These are phyloP conservation scores for Starmerella apis DNA, from an alignment of 805 yeast species.

Conservation along the genomic window DNA sequence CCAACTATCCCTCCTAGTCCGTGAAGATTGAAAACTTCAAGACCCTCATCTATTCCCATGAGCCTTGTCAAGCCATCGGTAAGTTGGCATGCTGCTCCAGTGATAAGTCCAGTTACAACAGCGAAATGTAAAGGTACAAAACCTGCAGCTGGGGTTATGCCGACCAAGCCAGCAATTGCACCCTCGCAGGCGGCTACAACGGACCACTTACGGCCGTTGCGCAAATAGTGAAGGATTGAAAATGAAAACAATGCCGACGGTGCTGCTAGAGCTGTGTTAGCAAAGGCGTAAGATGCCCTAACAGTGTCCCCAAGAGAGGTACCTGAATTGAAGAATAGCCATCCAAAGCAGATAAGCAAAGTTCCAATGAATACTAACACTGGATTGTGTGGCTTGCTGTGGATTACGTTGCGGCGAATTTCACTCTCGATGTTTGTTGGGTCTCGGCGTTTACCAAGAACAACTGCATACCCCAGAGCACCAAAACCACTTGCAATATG, in stretches of 20 bases:
- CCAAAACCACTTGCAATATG: constrained; percentile 60
- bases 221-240: constrained; percentile 35
- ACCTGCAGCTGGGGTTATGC: constrained; percentile 95
- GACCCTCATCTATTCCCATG: constrained; percentile 78
- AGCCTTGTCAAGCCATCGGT: constrained; percentile 69
- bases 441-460: constrained; percentile 56
- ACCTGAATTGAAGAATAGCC: constrained; percentile 71
- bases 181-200: constrained; percentile 91
- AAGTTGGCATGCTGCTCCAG: constrained; percentile 68
- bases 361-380: constrained; percentile 57
- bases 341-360: constrained; percentile 59
- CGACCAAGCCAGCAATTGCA: constrained; percentile 83
- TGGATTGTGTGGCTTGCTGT: constrained; percentile 51
- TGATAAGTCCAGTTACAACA: constrained; percentile 58
- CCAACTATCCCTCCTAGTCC: constrained; percentile 4
- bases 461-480: constrained; percentile 56
- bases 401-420: not conserved
- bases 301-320: constrained; percentile 36
- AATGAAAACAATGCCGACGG: constrained; percentile 38
- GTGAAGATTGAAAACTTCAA: constrained; percentile 39
- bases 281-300: constrained; percentile 36
- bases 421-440: not conserved
- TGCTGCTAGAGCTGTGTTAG: constrained; percentile 46
- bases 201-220: constrained; percentile 73
- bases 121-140: constrained; percentile 78